Percentiles rank a stretch among this genome's conserved stretches.
phyloP scores from a whole-genome alignment of 352 stramenopile species.

The Halophytophthora batemanensis region DNA sequence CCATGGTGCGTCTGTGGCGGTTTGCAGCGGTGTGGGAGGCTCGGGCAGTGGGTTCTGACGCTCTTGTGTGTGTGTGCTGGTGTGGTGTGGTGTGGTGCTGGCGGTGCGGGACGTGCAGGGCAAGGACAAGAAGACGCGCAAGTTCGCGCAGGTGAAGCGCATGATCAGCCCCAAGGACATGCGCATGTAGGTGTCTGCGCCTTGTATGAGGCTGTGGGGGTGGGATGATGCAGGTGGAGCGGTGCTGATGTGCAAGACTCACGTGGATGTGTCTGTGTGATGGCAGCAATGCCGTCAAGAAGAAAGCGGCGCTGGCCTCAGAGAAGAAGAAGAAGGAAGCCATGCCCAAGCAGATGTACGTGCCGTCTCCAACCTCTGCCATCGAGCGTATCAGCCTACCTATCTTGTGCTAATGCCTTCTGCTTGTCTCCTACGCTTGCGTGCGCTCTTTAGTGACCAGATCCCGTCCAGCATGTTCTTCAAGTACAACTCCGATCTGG shows the following conservation, averaged over 20 bases:
- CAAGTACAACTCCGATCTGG: conserved; percentile 99
- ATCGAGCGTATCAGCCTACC: too few relatives aligned
- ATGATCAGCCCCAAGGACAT: conserved; percentile 98
- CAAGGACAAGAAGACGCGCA: conserved; percentile 98
- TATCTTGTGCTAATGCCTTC: too few relatives aligned
- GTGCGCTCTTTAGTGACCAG: conserved; percentile 79
- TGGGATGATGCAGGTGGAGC: too few relatives aligned
- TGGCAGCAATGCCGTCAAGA: conserved; percentile 71
- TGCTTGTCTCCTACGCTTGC: background rate
- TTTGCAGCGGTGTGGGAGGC: too few relatives aligned
- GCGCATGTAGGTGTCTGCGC: conserved; percentile 82
- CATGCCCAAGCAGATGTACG: conserved; percentile 92
- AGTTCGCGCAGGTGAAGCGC: conserved; percentile 98
- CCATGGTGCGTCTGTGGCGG: conserved; percentile 11
- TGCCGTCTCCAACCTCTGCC: conserved; percentile 7
- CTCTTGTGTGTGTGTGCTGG: background rate
- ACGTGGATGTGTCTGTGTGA: background rate
- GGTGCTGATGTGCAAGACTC: too few relatives aligned
- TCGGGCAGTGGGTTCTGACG: background rate
- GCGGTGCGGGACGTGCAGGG: conserved; percentile 38
- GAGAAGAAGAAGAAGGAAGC: conserved; percentile 90
- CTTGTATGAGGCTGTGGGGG: too few relatives aligned
- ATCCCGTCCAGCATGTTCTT: conserved; percentile 98
- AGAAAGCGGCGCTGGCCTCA: conserved; percentile 66
- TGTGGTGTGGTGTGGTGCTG: background rate